Conservation (phyloP, 495 filamentous ascomycete genomes). For the Xylaria nigripes region DNA sequence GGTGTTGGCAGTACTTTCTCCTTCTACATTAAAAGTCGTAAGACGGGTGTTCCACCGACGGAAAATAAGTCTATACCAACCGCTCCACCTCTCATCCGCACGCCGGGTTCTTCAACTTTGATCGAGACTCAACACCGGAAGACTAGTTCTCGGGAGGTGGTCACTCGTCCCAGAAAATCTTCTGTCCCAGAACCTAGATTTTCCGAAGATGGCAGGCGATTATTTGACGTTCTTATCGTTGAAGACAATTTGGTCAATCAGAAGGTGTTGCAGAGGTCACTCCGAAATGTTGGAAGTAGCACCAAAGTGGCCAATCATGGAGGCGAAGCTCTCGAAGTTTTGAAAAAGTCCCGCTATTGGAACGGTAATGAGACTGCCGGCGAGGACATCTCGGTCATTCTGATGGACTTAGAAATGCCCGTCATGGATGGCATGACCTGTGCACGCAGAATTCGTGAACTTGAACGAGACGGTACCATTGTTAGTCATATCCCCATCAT, state of each 20-base stretch:
- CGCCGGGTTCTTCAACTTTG: conserved; percentile 21
- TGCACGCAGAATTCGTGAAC: conserved; percentile 56
- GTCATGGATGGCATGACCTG: conserved; percentile 80
- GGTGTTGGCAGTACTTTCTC: conserved; percentile 75
- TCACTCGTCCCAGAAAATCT: conserved; percentile 2
- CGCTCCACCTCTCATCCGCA: conserved; percentile 23
- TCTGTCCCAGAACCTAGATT: conserved; percentile 16
- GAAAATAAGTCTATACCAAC: conserved; percentile 13
- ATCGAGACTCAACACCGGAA: conserved; percentile 21
- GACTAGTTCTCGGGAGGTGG: not conserved
- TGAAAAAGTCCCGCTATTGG: conserved; percentile 44
- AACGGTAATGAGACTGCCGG: conserved; percentile 26
- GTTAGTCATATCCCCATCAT: conserved; percentile 63
- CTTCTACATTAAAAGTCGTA: conserved; percentile 57
- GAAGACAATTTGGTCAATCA: conserved; percentile 85
- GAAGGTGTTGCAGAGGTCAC: conserved; percentile 60
- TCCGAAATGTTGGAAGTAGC: conserved; percentile 59
- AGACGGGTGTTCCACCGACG: conserved; percentile 7
- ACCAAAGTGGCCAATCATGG: conserved; percentile 73
- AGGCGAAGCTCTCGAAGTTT: conserved; percentile 56
- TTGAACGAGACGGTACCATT: conserved; percentile 47
- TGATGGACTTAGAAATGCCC: conserved; percentile 87
- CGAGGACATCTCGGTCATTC: conserved; percentile 51
- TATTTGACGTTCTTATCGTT: conserved; percentile 56
- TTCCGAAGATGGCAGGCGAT: conserved; percentile 24